Evolutionary conservation across 345 rosid species (phyloP).

Genomic region (Boechera divaricarpa): DNA sequence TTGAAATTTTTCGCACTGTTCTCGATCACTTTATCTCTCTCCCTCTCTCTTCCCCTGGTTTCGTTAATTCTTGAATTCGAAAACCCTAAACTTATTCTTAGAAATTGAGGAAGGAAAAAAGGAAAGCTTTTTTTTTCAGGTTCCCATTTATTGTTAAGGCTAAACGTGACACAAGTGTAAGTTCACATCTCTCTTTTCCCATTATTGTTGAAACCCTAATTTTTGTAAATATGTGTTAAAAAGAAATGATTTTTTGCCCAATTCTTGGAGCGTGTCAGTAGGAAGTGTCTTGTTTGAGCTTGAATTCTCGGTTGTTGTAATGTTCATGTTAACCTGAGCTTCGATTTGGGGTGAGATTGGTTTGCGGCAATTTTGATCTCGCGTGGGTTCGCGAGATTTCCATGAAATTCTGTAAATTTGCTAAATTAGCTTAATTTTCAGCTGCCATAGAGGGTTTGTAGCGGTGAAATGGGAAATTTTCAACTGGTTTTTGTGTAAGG

Average conservation of each 20-base stretch:
- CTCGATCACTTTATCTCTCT: conserved; percentile 52
- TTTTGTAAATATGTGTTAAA: neutral
- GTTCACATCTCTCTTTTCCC: conserved; percentile 41
- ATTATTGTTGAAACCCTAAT: conserved; percentile 56
- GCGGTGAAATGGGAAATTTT: conserved; percentile 18
- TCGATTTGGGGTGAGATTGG: conserved; percentile 36
- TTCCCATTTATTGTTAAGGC: conserved; percentile 33
- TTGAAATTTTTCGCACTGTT: conserved; percentile 58
- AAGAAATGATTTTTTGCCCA: neutral
- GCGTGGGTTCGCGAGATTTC: conserved; percentile 29
- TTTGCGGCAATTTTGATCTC: conserved; percentile 45
- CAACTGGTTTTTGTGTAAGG: neutral
- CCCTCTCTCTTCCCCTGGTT: conserved; percentile 42
- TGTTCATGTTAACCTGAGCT: conserved; percentile 3
- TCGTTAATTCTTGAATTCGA: conserved; percentile 38
- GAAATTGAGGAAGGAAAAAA: conserved; percentile 35
- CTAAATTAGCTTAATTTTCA: neutral
- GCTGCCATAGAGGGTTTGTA: conserved; percentile 8
- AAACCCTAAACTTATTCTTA: conserved; percentile 47
- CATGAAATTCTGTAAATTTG: neutral
- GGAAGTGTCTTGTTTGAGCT: conserved; percentile 13
- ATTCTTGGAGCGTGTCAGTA: conserved; percentile 11
- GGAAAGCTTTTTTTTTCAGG: conserved; percentile 46
- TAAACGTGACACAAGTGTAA: conserved; percentile 46
- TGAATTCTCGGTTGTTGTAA: neutral